These are phyloP conservation scores for Saccharata proteae DNA, from an alignment of 2,329 filamentous ascomycete genomes.

Conservation along the genomic window DNA sequence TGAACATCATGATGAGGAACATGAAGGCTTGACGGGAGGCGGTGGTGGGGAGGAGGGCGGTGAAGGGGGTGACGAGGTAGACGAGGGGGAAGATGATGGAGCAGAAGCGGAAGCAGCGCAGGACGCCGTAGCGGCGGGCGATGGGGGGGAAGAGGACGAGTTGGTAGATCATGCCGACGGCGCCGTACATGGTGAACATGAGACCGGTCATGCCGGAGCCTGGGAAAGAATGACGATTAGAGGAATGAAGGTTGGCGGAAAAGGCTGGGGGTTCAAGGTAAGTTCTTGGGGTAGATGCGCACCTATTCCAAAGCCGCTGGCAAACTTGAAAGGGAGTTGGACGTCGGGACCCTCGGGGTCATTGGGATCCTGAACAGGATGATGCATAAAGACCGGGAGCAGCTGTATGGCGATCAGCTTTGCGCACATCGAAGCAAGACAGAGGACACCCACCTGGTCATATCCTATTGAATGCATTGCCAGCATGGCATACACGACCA, in stretches of 20 bases:
- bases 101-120: constrained; percentile 60
- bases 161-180: constrained; percentile 69
- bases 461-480: constrained; percentile 73
- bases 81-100: constrained; percentile 58
- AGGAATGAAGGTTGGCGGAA: neutral
- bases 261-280: neutral
- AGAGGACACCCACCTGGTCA: constrained; percentile 47
- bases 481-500: constrained; percentile 67
- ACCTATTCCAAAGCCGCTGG: constrained; percentile 63
- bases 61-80: constrained; percentile 75
- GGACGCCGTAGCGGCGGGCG: constrained; percentile 59
- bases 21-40: constrained; percentile 46
- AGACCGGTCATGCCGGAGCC: constrained; percentile 65
- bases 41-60: constrained; percentile 46
- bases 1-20: constrained; percentile 56
- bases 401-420: constrained; percentile 28
- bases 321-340: constrained; percentile 66
- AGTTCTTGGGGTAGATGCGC: constrained; percentile 12
- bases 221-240: constrained; percentile 17
- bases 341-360: constrained; percentile 43
- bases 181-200: constrained; percentile 73
- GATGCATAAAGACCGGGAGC: constrained; percentile 79
- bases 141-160: constrained; percentile 74
- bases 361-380: constrained; percentile 43
- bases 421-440: neutral